These are phyloP conservation scores for Heterobasidion parviporum DNA, from an alignment of 1,284 basidiomycete species.

Conservation along the genomic window DNA sequence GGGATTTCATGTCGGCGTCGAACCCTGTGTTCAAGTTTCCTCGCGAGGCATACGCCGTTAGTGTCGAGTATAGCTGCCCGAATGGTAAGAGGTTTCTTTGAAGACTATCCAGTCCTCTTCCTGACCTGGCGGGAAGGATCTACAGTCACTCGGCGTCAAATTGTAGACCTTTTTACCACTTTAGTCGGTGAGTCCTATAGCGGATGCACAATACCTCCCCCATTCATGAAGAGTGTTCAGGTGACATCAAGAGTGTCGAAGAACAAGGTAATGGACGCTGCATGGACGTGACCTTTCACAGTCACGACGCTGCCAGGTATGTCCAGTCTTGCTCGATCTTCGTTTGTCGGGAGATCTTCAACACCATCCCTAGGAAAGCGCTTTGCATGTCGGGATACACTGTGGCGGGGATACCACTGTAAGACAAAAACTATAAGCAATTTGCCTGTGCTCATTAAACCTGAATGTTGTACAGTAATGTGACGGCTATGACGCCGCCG, in stretches of 20 bases:
- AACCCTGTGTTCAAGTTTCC: constrained; percentile 25
- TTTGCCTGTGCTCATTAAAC: background rate
- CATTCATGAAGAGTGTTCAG: constrained; percentile 2
- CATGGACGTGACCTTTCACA: constrained; percentile 43
- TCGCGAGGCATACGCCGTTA: constrained; percentile 29
- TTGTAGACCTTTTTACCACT: constrained; percentile 47
- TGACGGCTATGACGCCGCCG: constrained; percentile 13
- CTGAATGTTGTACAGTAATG: constrained; percentile 24
- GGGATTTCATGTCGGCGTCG: constrained; percentile 13
- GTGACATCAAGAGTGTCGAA: constrained; percentile 27
- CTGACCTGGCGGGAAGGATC: background rate
- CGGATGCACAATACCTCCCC: background rate
- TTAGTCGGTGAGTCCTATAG: constrained; percentile 37
- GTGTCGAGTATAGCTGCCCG: constrained; percentile 34
- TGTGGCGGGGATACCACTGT: constrained; percentile 49
- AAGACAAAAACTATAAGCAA: constrained; percentile 14
- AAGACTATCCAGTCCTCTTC: background rate
- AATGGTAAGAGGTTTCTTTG: constrained; percentile 21
- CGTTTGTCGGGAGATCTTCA: background rate
- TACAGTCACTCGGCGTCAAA: constrained; percentile 37
- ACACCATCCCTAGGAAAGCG: constrained; percentile 41
- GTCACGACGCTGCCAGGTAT: constrained; percentile 40
- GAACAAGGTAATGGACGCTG: constrained; percentile 33
- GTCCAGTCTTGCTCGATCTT: constrained; percentile 9
- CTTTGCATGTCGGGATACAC: constrained; percentile 60